phyloP scores from a whole-genome alignment of 1,284 basidiomycete genomes.

The Trichosporon ovoides region DNA sequence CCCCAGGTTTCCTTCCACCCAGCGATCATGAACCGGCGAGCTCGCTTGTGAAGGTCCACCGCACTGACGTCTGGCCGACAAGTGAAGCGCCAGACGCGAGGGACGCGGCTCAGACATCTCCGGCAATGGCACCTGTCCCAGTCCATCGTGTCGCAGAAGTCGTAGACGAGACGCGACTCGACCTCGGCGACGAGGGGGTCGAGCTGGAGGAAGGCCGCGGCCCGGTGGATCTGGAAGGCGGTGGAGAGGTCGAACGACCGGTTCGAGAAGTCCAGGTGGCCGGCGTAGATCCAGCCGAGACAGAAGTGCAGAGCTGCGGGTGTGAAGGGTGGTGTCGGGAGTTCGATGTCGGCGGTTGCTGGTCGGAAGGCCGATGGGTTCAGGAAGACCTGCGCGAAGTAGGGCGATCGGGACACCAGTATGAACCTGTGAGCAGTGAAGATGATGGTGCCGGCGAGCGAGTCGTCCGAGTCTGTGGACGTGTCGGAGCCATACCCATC shows the following conservation, averaged over 20 bases:
- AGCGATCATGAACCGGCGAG: slow-evolving; percentile 66
- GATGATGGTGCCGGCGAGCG: slow-evolving; percentile 56
- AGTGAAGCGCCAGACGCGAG: slow-evolving; percentile 75
- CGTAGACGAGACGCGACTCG: slow-evolving; percentile 71
- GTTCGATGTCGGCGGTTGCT: slow-evolving; percentile 57
- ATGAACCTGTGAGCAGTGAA: slow-evolving; percentile 92
- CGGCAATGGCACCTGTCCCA: slow-evolving; percentile 76
- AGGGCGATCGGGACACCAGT: slow-evolving; percentile 78
- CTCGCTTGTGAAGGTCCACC: slow-evolving; percentile 61
- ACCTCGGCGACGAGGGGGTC: slow-evolving; percentile 70
- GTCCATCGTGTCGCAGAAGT: slow-evolving; percentile 79
- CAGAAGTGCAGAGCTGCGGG: slow-evolving; percentile 91
- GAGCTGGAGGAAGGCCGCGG: slow-evolving; percentile 74
- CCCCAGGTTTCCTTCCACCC: slow-evolving; percentile 83
- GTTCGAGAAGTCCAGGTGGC: slow-evolving; percentile 87
- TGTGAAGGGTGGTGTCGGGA: slow-evolving; percentile 90
- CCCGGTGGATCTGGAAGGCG: slow-evolving; percentile 80
- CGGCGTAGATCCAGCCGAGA: slow-evolving; percentile 77
- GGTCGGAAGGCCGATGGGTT: slow-evolving; percentile 38
- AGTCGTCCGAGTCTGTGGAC: slow-evolving; percentile 36
- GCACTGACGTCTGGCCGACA: slow-evolving; percentile 69
- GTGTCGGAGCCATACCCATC: slow-evolving; percentile 21
- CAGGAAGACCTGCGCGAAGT: slow-evolving; percentile 61
- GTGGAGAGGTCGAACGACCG: slow-evolving; percentile 87
- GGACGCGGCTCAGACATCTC: slow-evolving; percentile 69